Evolutionary conservation across 345 rosid genomes (phyloP).

Genomic region (Alliaria petiolata): DNA sequence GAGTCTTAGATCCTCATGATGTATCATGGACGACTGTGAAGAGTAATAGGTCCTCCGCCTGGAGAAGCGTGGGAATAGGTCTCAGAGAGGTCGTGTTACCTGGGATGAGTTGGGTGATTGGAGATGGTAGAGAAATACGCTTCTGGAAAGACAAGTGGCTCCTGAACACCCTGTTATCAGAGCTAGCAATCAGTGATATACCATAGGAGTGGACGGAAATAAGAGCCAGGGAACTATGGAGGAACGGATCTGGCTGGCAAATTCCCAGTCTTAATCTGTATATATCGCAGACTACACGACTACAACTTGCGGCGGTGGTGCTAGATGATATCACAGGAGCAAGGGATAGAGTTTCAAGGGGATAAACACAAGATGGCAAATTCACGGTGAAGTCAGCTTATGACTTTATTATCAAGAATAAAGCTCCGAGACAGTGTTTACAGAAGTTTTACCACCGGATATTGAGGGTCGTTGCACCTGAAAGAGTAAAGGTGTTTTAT

Average conservation of each 20-base stretch:
- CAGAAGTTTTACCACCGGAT: background rate
- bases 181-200: too few relatives aligned
- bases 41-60: too few relatives aligned
- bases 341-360: background rate
- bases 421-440: background rate
- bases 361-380: background rate
- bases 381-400: background rate
- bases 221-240: background rate
- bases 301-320: background rate
- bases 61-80: too few relatives aligned
- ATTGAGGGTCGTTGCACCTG: background rate
- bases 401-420: background rate
- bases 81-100: too few relatives aligned
- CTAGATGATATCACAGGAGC: background rate
- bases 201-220: too few relatives aligned
- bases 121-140: too few relatives aligned
- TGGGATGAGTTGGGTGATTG: too few relatives aligned
- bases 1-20: accelerated
- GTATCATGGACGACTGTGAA: too few relatives aligned
- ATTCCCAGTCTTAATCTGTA: too few relatives aligned
- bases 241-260: background rate
- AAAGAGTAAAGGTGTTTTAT: background rate
- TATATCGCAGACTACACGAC: too few relatives aligned
- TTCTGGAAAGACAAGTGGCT: background rate
- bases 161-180: too few relatives aligned